Conservation (phyloP, 2,329 filamentous ascomycete species). For the Alternaria panax region DNA sequence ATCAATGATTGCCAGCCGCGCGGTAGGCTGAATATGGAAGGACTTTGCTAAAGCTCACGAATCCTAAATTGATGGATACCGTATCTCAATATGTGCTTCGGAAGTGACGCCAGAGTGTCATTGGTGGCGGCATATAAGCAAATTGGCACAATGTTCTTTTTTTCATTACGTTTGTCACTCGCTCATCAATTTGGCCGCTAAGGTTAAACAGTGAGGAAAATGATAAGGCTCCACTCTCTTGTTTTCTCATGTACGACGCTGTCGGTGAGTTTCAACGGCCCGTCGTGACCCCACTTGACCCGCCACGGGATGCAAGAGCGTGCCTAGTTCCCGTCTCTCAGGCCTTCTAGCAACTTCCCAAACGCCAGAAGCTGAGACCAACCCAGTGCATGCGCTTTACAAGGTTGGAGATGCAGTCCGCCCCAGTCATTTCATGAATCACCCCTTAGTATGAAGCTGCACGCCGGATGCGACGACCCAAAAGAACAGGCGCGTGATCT, state of each 20-base stretch:
- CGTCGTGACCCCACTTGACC: neutral
- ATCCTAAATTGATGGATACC: neutral
- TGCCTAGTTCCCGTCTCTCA: neutral
- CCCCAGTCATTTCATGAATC: neutral
- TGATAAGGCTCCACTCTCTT: neutral
- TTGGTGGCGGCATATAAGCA: neutral
- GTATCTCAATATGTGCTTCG: neutral
- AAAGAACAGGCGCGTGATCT: neutral
- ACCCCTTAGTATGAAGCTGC: too few relatives aligned
- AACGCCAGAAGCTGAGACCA: too few relatives aligned
- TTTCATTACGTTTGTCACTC: neutral
- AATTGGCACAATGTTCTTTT: neutral
- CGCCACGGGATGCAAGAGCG: neutral
- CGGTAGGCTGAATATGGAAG: neutral
- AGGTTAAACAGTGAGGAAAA: neutral
- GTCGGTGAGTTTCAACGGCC: neutral
- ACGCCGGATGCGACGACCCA: neutral
- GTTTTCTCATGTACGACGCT: neutral
- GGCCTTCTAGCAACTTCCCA: neutral
- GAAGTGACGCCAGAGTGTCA: too few relatives aligned
- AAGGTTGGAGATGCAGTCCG: neutral
- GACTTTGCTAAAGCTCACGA: neutral
- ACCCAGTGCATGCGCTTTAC: neutral
- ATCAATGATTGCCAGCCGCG: neutral
- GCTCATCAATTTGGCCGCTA: fast-evolving